Base-by-base conservation (phyloP, 2,329 filamentous ascomycete genomes). In the Laburnicola sp. region DNA sequence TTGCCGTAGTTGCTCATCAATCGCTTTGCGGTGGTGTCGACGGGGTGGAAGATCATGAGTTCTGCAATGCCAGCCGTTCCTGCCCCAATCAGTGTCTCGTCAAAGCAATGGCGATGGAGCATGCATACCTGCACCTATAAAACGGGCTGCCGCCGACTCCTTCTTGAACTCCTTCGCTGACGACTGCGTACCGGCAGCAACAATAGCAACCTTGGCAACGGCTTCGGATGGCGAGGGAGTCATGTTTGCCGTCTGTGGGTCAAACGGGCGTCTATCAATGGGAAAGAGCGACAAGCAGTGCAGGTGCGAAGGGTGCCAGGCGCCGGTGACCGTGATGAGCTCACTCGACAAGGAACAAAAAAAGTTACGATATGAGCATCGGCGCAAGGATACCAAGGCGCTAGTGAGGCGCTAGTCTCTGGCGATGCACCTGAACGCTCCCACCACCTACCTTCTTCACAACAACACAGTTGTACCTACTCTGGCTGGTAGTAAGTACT, bases 11-110 rank as follows among this genome's bases (percentile, higher is more conserved):
- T 97, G 85, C 91, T 97, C 94, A 99, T 99, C 76, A 99, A 85
- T 64, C 94, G 90, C 82, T 99, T 99, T 58, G 94, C 93, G 68
- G 95, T 97, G 44, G 94, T 99, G 78, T 99, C 94, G 74, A 99
- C 90, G 64, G 63, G 56, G 54, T 73, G 59, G 81, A 97, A 97
- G 74, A 97, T 85, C 69, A 91, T 85, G 69, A 97, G 81, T 78
- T 97, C 93, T 66, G 92, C 87, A 74, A 97, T 93, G 80, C 92
- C 92, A 70, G 92, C 91, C 70, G 86, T 90, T 70, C 92, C 92
- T 97, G 34, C 23, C 23, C 25, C 36, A 10, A 47, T 70, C 31
- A 66, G 58, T 42, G 11, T 36, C n/a, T n/a, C 28, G 30, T 26
- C 22, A 6, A n/a, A 3, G 5, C 21, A 28, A 8, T 9, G 26